Conservation (phyloP, 2,329 filamentous ascomycete species). For the Rhynchosporium agropyri region DNA sequence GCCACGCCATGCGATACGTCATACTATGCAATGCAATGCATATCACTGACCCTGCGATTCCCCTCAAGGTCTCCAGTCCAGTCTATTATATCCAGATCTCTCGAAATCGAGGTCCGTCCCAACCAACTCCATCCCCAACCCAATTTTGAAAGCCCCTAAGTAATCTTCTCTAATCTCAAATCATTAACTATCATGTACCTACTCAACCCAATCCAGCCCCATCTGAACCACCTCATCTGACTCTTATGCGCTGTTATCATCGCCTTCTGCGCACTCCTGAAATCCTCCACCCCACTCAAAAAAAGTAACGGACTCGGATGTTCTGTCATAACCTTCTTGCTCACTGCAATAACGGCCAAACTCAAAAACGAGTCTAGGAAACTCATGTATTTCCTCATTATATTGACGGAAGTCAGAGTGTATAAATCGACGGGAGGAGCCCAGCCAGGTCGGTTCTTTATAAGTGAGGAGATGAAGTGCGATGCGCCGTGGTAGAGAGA, state of each 20-base stretch:
- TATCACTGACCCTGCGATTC: too few relatives aligned
- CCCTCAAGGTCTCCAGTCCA: background rate
- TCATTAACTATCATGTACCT: constrained; percentile 97
- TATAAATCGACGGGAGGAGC: constrained; percentile 80
- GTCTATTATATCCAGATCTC: too few relatives aligned
- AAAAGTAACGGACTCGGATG: constrained; percentile 67
- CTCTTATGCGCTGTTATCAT: constrained; percentile 91
- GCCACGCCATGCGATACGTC: constrained; percentile 9
- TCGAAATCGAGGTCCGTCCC: background rate
- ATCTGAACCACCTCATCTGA: constrained; percentile 99
- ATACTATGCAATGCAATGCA: constrained; percentile 6
- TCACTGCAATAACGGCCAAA: constrained; percentile 57
- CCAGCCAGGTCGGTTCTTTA: constrained; percentile 65
- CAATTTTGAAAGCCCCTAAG: background rate
- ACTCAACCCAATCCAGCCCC: constrained; percentile 89
- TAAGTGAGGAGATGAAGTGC: constrained; percentile 68
- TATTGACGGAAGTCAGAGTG: constrained; percentile 72
- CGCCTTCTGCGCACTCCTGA: constrained; percentile 73
- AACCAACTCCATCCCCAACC: constrained; percentile 2
- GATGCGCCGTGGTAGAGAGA: constrained; percentile 83
- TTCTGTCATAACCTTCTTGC: constrained; percentile 46
- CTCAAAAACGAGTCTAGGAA: constrained; percentile 77
- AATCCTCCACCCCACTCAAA: constrained; percentile 65
- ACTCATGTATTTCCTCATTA: constrained; percentile 79
- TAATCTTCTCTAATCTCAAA: constrained; percentile 61